Base-by-base conservation (phyloP, 208 protist species). In the Wallacemonas collosoma region DNA sequence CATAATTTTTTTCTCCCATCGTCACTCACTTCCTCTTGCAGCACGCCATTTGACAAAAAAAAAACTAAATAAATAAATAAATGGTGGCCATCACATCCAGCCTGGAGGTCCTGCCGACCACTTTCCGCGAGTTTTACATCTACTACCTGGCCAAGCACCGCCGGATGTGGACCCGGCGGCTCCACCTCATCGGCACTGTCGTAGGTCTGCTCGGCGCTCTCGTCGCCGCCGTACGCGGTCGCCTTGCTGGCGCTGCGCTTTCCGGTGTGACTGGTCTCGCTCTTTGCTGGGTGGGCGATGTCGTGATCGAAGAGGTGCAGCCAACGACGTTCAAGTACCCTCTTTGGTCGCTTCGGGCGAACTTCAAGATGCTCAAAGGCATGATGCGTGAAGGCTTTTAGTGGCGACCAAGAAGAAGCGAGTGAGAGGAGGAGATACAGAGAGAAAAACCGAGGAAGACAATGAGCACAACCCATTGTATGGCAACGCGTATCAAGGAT, bases 281-380 rank as follows among this genome's bases (percentile, higher is more conserved):
- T 36, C 41, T 87, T 26, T 72, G 75, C 50, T 89, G 79, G 84
- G 77, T 64, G 2, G 84, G 84, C 4, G 87, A 92, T 53, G 1
- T 73, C 44, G 35, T 73, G 11, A 66, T 89, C 11, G 79, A 87
- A 72, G 41, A 68, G 15, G 70, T 73, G 63, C 72, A 69, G 45
- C 87, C 87, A 43, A 86, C 87, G 11, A 80, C 79, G 2, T 80
- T 88, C 50, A 75, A 74, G 57, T 55, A 89, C 69, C 87, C 87
- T 11, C 65, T 80, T 65, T 92, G 83, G 80, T 88, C 87, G 3
- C 66, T 84, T 8, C 48, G 58, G 39, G 73, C 87, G 1, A 80
- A 92, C 75, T 86, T 87, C 70, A 73, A 81, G 53, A 84, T 92
- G 73, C 62, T 86, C 15, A 68, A 75, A 54, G 53, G 71, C 51